Evolutionary conservation across 2,329 filamentous ascomycete genomes (phyloP), one percentile per base, ranked within the genome.

Genomic region (Arthrocladium fulminans): DNA sequence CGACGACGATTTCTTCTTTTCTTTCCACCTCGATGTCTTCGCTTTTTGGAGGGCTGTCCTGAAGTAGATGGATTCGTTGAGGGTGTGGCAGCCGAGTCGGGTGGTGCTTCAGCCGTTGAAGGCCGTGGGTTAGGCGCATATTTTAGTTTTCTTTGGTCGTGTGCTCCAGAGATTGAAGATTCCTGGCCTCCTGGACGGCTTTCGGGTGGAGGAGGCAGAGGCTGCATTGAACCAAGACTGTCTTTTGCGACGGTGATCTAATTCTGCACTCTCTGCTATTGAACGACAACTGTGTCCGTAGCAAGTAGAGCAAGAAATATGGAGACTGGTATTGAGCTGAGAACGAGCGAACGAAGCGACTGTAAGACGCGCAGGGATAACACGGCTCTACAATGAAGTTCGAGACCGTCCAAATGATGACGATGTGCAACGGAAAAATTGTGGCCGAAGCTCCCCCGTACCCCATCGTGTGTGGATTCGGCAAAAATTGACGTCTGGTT

Each of bases 1-100:
- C 86, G 86, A 53, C 86, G 79, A 54, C 88, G 79, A 52, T 80
- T 68, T 51, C 80, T 80, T 66, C 84, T 85, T 69, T 88, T 88
- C 73, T 83, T 89, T 30, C 85, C 84, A 25, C 79, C 82, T 38
- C 86, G 79, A 64, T 88, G 83, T 58, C 81, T 83, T 62, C 83
- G 85, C 63, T 87, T 86, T 71, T 82, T 81, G 59, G 56, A 54
- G 17, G 48, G 41, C 46, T 27, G 39, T 13, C 44, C 22, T 42
- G 30, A 10, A 27, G 48, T 49, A 40, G 46, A 37, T 8, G 37
- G 32, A 17, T 49, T 34, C 1, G 47, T 34, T 13, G 53, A 29
- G 22, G 35, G 6, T n/a, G 39, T 17, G 24, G 34, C 47, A 20
- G 22, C 20, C 17, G 20, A 23, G 43, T 38, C 27, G 3, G 29